Percentiles rank a stretch among this genome's conserved stretches.
Evolutionary conservation across 2,329 filamentous ascomycete species (phyloP).

Genomic region (Diaporthe helianthi): DNA sequence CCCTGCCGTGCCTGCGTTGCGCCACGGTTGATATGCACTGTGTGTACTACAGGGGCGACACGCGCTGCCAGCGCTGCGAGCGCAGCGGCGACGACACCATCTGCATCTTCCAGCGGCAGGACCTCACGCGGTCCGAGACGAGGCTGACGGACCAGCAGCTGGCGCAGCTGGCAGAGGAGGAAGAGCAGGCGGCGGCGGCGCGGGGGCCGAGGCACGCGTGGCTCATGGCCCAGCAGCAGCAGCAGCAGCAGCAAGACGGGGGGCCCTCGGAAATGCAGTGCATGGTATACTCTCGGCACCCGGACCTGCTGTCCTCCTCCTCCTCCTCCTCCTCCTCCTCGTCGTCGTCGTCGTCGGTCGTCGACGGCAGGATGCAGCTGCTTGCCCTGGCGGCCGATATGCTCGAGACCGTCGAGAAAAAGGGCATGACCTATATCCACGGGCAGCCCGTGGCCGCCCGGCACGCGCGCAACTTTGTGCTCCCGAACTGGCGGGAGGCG

Average conservation of each 20-base stretch:
- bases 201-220: not conserved
- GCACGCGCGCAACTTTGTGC: not conserved
- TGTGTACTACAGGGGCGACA: not conserved
- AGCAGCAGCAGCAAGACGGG: not conserved
- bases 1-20: not conserved
- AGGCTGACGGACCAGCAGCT: not conserved
- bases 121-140: not conserved
- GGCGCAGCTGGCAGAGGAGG: not conserved
- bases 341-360: too few relatives aligned
- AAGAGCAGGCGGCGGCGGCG: not conserved
- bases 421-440: not conserved
- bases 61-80: constrained; percentile 10
- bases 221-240: not conserved
- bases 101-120: constrained; percentile 2
- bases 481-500: not conserved
- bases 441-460: not conserved
- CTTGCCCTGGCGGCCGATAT: not conserved
- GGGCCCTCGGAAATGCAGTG: not conserved
- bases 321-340: too few relatives aligned
- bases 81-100: not conserved
- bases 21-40: not conserved
- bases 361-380: not conserved
- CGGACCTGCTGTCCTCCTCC: too few relatives aligned
- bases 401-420: not conserved
- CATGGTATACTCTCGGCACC: not conserved